Evolutionary conservation across 2,329 filamentous ascomycete species (phyloP), one percentile per base, ranked within the genome.

Genomic region (Zymoseptoria passerinii): DNA sequence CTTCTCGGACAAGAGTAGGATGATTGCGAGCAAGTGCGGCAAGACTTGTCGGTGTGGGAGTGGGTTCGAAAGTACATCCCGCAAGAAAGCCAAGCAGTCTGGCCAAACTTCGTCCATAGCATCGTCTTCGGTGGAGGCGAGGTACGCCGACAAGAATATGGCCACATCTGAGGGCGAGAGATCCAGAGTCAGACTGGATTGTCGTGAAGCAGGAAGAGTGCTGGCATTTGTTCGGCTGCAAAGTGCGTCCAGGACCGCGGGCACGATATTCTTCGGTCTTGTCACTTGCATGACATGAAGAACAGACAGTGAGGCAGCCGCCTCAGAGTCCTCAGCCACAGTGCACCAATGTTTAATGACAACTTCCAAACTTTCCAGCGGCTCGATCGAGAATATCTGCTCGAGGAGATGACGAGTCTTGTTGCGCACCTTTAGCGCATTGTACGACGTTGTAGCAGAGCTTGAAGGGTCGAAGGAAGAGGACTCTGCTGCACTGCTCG

Each of bases 61-160:
- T 1, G 94, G 95, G 69, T 99, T 99, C 23, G 87, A 85, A 28
- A 99, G 80, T 28, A 99, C 82, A 70, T 99, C 95, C 63, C 86
- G 88, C 60, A 97, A 74, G 72, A 99, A 99, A 0, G 87, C 83
- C 68, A 92, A 90, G 72, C 92, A 99, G 71, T 99, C 92, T 48
- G 86, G 81, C 94, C 94, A 99, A 53, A 99, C 96, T 74, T 99
- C 94, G 68, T 99, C 94, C 82, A 96, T 92, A 16, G 94, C 89
- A 76, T 99, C 94, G 68, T 99, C 94, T 69, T 99, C 94, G 10
- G 97, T 79, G 0, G 92, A 94, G 28, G 83, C 83, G 0, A 91
- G 87, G 72, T 99, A 99, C 62, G 94, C 89, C 7, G 96, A 89
- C 50, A 97, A 75, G 72, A 99, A 99, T 8, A 88, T 83, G 8